Base-by-base conservation (phyloP, 805 yeast species). In the Helenozyma rhizophorensis region DNA sequence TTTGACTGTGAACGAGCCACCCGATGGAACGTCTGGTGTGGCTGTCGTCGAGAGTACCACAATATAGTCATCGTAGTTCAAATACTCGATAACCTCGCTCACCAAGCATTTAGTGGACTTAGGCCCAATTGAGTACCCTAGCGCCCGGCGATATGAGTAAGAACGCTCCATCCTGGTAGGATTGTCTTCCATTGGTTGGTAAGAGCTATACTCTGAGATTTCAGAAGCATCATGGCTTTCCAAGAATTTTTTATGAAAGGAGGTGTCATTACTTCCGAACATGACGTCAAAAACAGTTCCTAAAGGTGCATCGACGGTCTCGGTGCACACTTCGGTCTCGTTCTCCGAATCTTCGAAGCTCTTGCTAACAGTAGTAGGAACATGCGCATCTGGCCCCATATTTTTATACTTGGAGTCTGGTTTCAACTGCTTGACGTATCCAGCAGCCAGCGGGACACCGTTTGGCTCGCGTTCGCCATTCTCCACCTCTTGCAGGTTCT, bases 11-110 rank as follows among this genome's bases (percentile, higher is more conserved):
- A 93, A 93, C 1, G 84, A 72, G 26, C 72, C 72, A 4, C 99
- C 99, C 48, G 89, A 83, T 1, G 99, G 98, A 11, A 93, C 49
- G 13, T 83, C 93, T 0, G 93, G 94, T 0, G 87, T 80, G 30
- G 68, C 72, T 0, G 88, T 78, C 1, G 65, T 53, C 43, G 80
- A 84, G 3, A 70, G 65, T 2, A 78, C 74, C 19, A 66, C 62
- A 14, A 78, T 64, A 36, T 53, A 60, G 16, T 64, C 59, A 6
- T 70, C 63, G 13, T 73, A 63, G 47, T 82, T 79, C 34, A 51
- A 62, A 26, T 70, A 63, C 19, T 77, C 76, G 12, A 83, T 50
- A 2, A 67, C 67, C 48, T 84, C 94, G 4, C 68, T 65, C 28
- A 83, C 79, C 12, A 65, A 53, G 61, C 90, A 83, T 37, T 60